A percentile compares a stretch with the other conserved stretches of the same genome.
phyloP scores from a whole-genome alignment of 208 protist species.

The Tritrichomonas foetus region DNA sequence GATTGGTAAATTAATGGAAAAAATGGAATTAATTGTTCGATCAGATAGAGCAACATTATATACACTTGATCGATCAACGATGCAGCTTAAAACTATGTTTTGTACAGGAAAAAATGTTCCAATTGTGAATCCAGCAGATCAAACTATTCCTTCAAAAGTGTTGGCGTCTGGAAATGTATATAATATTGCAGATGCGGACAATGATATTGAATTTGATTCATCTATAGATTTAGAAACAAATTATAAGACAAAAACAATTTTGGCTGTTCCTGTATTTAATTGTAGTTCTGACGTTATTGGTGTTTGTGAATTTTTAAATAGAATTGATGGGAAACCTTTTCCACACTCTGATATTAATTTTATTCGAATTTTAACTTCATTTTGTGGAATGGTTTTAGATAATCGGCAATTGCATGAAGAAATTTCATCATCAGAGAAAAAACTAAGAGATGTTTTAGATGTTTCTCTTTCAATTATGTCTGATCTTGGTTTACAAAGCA shows the following conservation, averaged over 20 bases:
- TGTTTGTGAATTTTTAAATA: neutral
- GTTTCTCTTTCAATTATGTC: neutral
- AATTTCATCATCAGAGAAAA: neutral
- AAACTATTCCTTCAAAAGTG: neutral
- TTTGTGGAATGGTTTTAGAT: neutral
- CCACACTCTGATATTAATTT: neutral
- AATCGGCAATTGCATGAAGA: neutral
- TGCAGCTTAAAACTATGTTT: neutral
- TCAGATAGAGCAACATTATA: neutral
- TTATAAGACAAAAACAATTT: neutral
- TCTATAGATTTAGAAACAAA: neutral
- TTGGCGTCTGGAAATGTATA: neutral
- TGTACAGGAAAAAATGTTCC: neutral
- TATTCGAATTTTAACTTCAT: neutral
- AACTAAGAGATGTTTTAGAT: neutral
- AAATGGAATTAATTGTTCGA: neutral
- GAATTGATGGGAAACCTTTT: neutral
- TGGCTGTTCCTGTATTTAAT: neutral
- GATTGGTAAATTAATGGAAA: neutral
- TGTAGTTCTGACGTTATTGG: neutral
- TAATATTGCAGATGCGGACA: neutral
- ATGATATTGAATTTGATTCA: neutral
- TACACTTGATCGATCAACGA: neutral
- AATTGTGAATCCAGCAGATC: constrained; percentile 36
- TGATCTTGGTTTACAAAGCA: neutral